These are phyloP conservation scores for Dacryopinax spathularia DNA, from an alignment of 768 basidiomycete species.

Conservation along the genomic window DNA sequence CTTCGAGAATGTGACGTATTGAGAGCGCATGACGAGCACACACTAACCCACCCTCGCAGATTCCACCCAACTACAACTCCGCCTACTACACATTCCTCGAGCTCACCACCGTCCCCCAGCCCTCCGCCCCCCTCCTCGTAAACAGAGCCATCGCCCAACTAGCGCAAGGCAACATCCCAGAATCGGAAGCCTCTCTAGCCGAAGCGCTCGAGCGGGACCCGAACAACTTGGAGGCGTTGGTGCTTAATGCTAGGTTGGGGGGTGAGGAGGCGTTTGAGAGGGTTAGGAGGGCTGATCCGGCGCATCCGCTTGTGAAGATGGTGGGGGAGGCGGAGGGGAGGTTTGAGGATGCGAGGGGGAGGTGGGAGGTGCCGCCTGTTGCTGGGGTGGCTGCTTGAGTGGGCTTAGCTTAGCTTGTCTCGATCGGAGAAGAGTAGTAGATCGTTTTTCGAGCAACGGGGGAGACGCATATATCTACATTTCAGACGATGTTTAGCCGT, in stretches of 20 bases:
- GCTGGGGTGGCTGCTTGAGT: background rate
- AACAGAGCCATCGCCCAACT: constrained; percentile 2
- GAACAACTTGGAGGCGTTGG: background rate
- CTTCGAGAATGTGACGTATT: too few species aligned
- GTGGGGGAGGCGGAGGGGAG: background rate
- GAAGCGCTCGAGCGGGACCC: background rate
- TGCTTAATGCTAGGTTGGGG: background rate
- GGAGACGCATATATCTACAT: too few species aligned
- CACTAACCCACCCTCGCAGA: background rate
- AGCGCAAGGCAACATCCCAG: background rate
- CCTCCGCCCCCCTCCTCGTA: background rate
- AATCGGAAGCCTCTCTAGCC: background rate
- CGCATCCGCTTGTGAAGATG: background rate
- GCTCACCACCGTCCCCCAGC: background rate
- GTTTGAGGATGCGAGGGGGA: background rate
- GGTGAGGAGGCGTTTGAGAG: background rate
- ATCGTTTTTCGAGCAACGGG: too few species aligned
- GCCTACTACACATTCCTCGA: background rate
- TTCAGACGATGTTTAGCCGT: too few species aligned
- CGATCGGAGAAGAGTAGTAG: background rate
- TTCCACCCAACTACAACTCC: background rate
- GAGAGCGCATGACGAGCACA: too few species aligned
- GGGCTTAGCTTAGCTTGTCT: background rate
- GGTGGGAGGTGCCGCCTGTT: background rate
- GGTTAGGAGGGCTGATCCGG: background rate